These are phyloP conservation scores for Hypholoma sublateritium DNA, from an alignment of 768 basidiomycete genomes.

Conservation along the genomic window DNA sequence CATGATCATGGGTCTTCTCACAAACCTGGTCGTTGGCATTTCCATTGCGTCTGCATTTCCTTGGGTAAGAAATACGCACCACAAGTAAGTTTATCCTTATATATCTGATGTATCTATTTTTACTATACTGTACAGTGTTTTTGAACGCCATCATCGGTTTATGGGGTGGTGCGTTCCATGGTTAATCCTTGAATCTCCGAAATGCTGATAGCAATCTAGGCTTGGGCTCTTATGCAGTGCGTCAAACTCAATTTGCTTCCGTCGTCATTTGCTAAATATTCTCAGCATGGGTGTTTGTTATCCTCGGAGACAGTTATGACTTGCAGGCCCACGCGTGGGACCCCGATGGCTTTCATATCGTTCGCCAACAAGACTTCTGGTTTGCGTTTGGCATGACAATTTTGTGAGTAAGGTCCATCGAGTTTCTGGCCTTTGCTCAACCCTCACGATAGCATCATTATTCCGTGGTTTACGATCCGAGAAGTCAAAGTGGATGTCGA, in stretches of 20 bases:
- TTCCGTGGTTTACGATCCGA: constrained; percentile 78
- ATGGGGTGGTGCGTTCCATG: constrained; percentile 63
- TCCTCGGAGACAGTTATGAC: constrained; percentile 69
- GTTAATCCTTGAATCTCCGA: neutral
- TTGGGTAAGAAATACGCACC: constrained; percentile 79
- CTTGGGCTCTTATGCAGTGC: constrained; percentile 54
- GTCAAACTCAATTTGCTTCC: neutral
- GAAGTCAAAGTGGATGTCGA: constrained; percentile 78
- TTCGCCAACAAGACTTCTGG: constrained; percentile 80
- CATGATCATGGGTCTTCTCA: constrained; percentile 60
- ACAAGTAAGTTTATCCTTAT: constrained; percentile 54
- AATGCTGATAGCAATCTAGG: constrained; percentile 25
- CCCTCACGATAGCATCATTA: constrained; percentile 47
- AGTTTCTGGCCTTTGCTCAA: neutral
- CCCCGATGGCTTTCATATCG: constrained; percentile 52
- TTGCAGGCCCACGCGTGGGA: constrained; percentile 56
- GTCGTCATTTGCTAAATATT: constrained; percentile 1
- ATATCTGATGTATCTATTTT: neutral
- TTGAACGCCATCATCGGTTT: constrained; percentile 82
- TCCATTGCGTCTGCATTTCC: constrained; percentile 71
- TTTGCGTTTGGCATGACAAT: constrained; percentile 72
- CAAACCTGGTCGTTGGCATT: constrained; percentile 56
- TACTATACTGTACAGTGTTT: constrained; percentile 49
- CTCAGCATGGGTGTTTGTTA: constrained; percentile 65
- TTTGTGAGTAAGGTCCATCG: constrained; percentile 45